phyloP scores from a whole-genome alignment of 352 stramenopile genomes.

The Globisporangium sylvaticum region DNA sequence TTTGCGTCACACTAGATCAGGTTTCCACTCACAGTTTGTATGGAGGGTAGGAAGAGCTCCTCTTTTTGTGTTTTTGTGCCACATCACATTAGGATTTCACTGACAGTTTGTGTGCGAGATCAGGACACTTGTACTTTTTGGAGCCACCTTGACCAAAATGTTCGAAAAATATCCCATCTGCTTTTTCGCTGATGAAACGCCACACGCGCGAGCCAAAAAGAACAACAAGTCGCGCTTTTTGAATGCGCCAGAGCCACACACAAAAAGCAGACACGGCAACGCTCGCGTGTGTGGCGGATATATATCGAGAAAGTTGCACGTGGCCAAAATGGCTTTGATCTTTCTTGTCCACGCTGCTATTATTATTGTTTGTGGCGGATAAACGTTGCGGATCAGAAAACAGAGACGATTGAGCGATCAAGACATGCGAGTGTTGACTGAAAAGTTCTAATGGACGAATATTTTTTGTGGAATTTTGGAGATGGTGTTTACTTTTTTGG shows the following conservation, averaged over 20 bases:
- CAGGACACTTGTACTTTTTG: background rate
- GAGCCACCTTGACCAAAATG: background rate
- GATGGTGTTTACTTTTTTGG: background rate
- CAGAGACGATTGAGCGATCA: background rate
- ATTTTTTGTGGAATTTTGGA: background rate
- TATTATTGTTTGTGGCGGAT: background rate
- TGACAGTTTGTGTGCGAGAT: background rate
- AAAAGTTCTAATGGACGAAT: background rate
- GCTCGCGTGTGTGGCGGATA: background rate
- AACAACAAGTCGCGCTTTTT: background rate
- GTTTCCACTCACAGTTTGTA: background rate
- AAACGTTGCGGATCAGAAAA: background rate
- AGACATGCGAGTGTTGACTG: background rate
- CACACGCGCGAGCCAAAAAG: background rate
- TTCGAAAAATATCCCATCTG: background rate
- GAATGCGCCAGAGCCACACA: background rate
- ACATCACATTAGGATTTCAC: background rate
- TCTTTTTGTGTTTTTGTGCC: background rate
- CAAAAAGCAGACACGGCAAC: background rate
- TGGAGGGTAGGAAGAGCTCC: background rate
- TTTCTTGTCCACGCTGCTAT: background rate
- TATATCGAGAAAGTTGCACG: background rate
- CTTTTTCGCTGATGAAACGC: background rate
- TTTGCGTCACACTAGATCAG: background rate
- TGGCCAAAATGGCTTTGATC: background rate